Evolutionary conservation across 2,329 filamentous ascomycete species (phyloP), one percentile per base, ranked within the genome.

Genomic region (Colletotrichum musae): DNA sequence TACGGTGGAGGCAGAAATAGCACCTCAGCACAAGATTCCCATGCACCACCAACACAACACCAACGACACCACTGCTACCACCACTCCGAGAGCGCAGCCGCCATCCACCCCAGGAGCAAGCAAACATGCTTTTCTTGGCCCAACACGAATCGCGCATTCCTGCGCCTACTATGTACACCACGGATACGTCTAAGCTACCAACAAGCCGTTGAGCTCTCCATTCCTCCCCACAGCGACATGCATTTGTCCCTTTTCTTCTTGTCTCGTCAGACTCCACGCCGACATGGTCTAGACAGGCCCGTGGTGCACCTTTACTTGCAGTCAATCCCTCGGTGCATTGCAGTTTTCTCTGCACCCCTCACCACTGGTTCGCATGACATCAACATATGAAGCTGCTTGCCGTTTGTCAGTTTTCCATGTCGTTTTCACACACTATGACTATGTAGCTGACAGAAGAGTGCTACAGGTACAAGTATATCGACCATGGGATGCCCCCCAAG

Each of bases 111-210:
- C 48, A 7, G 41, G 47, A 64, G 43, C 39, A 43, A 64, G 65
- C 65, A 68, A 64, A 68, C 53, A 64, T 53, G 60, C 60, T 21
- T 47, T 32, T 43, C 53, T 64, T 52, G 60, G 65, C 65, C 24
- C 43, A 48, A 51, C 53, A 53, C 60, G 60, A 64, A 58, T 64
- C 39, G 52, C 12, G 65, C 47, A 64, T 68, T 68, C 65, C 53
- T 58, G 24, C 26, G 53, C 39, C 45, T 48, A 36, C 32, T 9
- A 9, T 9, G 32, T 36, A 36, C 32, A 36, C 32, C 10, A 12
- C 10, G 32, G 7, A 36, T 21, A 21, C 48, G 26, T 21, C 63
- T 43, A 24, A 24, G 21, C 21, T 24, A 43, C 61, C 52, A 66
- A 45, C 32, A 41, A 54, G 56, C 66, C 66, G 66, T 69, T 69